Percentiles rank a stretch among this genome's conserved stretches.
Conservation (phyloP, 1,139 yeast genomes). For the Magnusiomyces suaveolens region DNA sequence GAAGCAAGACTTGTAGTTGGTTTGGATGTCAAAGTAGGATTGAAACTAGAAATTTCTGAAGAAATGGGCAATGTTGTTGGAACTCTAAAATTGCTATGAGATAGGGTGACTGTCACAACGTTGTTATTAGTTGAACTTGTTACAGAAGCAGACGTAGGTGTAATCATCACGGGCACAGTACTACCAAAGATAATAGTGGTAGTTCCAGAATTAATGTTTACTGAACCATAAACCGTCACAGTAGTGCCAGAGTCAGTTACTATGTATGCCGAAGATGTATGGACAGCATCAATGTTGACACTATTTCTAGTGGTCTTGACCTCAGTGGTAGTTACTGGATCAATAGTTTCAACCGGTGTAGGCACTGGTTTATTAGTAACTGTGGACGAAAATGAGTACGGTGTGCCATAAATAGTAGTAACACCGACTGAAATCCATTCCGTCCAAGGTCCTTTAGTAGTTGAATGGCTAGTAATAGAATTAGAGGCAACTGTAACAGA, state of each 20-base stretch:
- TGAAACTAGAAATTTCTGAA: too few species aligned
- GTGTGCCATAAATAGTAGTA: conserved; percentile 2
- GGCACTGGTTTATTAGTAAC: neutral
- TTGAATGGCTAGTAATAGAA: neutral
- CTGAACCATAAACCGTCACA: conserved; percentile 1
- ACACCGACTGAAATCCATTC: neutral
- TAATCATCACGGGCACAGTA: neutral
- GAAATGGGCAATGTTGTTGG: too few species aligned
- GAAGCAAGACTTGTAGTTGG: too few species aligned
- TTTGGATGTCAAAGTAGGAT: too few species aligned
- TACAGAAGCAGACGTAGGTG: neutral
- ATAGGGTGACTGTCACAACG: neutral
- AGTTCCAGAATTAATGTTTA: neutral
- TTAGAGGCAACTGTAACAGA: neutral
- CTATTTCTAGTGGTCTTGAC: neutral
- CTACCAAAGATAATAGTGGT: neutral
- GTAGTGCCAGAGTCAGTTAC: neutral
- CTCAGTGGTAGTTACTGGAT: conserved; percentile 5
- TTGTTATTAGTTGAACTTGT: neutral
- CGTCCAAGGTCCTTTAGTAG: neutral
- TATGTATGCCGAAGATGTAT: conserved; percentile 5
- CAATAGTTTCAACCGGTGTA: conserved; percentile 1
- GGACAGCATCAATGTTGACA: neutral
- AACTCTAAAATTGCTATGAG: neutral
- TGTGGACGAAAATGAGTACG: neutral